phyloP scores from a whole-genome alignment of 768 basidiomycete species.

The Lentinula guzmanii region DNA sequence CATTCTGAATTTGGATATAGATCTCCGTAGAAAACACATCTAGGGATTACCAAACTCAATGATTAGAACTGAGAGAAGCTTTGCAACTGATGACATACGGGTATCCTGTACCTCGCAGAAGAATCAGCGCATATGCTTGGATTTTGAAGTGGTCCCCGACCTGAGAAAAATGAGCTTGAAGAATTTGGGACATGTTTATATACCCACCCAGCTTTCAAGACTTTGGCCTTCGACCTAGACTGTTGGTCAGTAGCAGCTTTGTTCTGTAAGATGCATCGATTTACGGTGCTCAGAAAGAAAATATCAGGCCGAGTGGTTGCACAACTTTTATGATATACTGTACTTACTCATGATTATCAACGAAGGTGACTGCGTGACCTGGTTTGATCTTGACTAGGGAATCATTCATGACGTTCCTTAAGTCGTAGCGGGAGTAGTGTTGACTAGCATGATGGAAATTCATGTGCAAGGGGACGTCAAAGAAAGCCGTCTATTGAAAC shows the following conservation, averaged over 20 bases:
- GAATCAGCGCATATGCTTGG: constrained; percentile 77
- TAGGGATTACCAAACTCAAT: constrained; percentile 18
- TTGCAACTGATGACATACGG: constrained; percentile 46
- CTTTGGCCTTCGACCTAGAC: constrained; percentile 57
- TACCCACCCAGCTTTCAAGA: constrained; percentile 73
- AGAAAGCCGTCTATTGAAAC: constrained; percentile 66
- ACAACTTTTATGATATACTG: constrained; percentile 3
- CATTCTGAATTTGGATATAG: constrained; percentile 68
- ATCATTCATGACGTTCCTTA: constrained; percentile 65
- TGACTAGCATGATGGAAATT: constrained; percentile 78
- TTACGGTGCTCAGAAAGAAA: constrained; percentile 51
- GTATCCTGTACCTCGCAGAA: constrained; percentile 63
- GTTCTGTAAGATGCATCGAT: constrained; percentile 12
- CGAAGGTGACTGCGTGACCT: constrained; percentile 82
- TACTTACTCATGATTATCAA: constrained; percentile 89
- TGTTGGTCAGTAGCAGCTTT: background rate
- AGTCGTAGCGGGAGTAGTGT: constrained; percentile 60
- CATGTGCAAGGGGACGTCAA: constrained; percentile 86
- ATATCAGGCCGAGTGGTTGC: background rate
- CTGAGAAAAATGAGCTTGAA: constrained; percentile 25
- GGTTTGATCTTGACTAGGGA: constrained; percentile 67
- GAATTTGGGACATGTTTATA: background rate
- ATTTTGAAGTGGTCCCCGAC: constrained; percentile 67
- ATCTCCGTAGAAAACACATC: constrained; percentile 88
- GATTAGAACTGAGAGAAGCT: background rate